Evolutionary conservation across 2,329 filamentous ascomycete species (phyloP).

Genomic region (Clarireedia homoeocarpa): DNA sequence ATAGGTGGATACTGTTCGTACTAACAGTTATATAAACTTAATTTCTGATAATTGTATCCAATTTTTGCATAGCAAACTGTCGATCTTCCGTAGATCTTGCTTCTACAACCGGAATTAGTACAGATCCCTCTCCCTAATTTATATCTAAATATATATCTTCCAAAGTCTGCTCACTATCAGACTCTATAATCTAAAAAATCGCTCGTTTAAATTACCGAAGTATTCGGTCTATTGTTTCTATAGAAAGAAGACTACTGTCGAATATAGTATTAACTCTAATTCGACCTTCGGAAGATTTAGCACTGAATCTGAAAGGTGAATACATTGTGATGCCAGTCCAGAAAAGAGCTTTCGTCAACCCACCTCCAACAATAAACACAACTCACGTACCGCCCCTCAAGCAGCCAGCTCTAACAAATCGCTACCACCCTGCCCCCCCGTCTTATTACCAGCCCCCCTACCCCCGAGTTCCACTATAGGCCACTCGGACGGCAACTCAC

Average conservation of each 20-base stretch:
- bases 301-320: constrained; percentile 1
- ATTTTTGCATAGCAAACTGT: not conserved
- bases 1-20: not conserved
- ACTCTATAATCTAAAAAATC: not conserved
- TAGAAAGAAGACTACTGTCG: not conserved
- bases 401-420: too few species aligned
- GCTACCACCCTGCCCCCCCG: too few species aligned
- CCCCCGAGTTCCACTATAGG: too few species aligned
- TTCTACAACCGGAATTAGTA: not conserved
- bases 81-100: not conserved
- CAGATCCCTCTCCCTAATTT: not conserved
- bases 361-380: too few species aligned
- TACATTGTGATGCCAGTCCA: not conserved
- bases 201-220: not conserved
- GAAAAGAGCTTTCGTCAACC: not conserved
- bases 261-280: not conserved
- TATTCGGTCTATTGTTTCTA: not conserved
- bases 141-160: not conserved
- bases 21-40: not conserved
- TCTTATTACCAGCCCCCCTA: too few species aligned
- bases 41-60: not conserved
- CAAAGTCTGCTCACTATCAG: not conserved
- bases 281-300: not conserved
- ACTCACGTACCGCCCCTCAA: too few species aligned
- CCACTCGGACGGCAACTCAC: too few species aligned